Evolutionary conservation across 2,329 filamentous ascomycete genomes (phyloP), one percentile per base, ranked within the genome.

Genomic region (Drechslerella dactyloides): DNA sequence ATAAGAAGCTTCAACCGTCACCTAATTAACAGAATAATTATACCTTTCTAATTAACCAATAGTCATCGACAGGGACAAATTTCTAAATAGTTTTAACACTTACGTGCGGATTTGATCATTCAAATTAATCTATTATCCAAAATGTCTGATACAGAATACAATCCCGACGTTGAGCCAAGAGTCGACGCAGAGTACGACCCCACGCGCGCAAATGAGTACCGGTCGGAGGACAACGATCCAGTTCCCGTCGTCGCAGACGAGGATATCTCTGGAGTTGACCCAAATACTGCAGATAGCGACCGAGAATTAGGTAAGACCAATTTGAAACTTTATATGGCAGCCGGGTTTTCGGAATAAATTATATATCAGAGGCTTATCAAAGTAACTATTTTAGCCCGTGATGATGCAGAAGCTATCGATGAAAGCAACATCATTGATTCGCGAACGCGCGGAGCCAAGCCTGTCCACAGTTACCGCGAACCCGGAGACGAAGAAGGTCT

Each of bases 361-460:
- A n/a, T n/a, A n/a, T n/a, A 1, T 24, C 5, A 30, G 13, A 54
- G 19, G 21, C 33, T 35, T 37, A 54, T 54, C 4, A 17, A 51
- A 17, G 24, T 42, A 21, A 37, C 44, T 40, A 0, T 15, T 15
- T 17, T 30, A 81, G 80, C 69, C 3, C 77, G 76, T 2, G 80
- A 81, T 30, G 80, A 81, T 1, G 77, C 69, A 21, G 79, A 81
- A 0, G 80, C 79, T 1, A 81, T 81, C 40, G 78, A 81, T 37
- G 59, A 77, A 37, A 74, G 73, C 21, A 81, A 81, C 53, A 80
- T 81, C n/a, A 66, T 81, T 3, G 74, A 76, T 2, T 77, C 78
- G 19, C 77, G 79, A 2, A 81, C 79, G 0, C 78, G 80, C 13
- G 75, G 76, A 13, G 79, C 79, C 2, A 69, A 77, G 44, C 74